Evolutionary conservation across 1,139 yeast species (phyloP).

Genomic region (Geotrichum aggregatum): DNA sequence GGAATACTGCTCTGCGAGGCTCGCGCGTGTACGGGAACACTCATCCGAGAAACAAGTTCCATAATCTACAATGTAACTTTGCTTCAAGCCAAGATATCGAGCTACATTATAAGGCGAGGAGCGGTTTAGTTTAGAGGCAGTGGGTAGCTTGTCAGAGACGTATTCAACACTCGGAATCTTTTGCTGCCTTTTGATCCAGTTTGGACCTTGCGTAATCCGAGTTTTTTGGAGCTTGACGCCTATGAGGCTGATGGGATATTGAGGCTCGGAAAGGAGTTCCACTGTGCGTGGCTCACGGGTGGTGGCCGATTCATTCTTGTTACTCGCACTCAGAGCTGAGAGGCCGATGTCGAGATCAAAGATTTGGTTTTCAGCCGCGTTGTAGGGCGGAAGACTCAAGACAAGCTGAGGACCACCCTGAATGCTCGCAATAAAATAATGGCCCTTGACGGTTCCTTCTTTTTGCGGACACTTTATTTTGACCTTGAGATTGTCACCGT

Average conservation of each 20-base stretch:
- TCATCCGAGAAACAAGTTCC: conserved; percentile 17
- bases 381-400: conserved; percentile 18
- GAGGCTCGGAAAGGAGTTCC: conserved; percentile 20
- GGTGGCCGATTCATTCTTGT: neutral
- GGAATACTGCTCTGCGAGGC: conserved; percentile 21
- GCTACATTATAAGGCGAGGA: conserved; percentile 18
- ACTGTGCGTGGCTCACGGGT: conserved; percentile 14
- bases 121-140: conserved; percentile 8
- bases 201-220: conserved; percentile 17
- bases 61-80: conserved; percentile 15
- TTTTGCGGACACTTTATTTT: conserved; percentile 13
- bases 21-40: conserved; percentile 11
- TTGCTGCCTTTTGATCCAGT: conserved; percentile 17
- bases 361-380: conserved; percentile 18
- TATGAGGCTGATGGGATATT: conserved; percentile 12
- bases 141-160: conserved; percentile 19
- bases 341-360: conserved; percentile 21
- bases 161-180: conserved; percentile 20
- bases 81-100: conserved; percentile 16
- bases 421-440: conserved; percentile 16
- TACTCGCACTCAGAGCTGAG: conserved; percentile 8
- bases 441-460: conserved; percentile 14
- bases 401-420: conserved; percentile 15
- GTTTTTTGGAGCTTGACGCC: conserved; percentile 19
- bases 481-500: conserved; percentile 20